These are phyloP conservation scores for Colletotrichum tabaci DNA, from an alignment of 2,329 filamentous ascomycete genomes.

Conservation along the genomic window DNA sequence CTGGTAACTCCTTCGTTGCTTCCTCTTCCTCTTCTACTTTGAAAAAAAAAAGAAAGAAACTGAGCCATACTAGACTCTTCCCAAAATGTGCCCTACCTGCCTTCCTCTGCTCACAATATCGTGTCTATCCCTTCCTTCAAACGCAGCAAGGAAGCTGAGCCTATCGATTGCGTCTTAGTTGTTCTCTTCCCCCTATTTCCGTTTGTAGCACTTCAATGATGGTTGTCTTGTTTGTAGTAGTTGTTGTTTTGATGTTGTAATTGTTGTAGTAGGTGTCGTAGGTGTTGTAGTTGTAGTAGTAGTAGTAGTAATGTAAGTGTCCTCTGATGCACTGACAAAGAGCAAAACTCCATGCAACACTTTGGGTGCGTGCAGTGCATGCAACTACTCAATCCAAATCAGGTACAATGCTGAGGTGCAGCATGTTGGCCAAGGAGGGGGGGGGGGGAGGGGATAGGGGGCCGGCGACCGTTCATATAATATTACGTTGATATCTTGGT, in stretches of 20 bases:
- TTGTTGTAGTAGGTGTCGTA: not conserved
- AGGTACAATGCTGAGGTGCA: slow-evolving; percentile 5
- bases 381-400: slow-evolving; percentile 20
- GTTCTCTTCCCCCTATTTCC: too few species aligned
- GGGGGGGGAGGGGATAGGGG: slow-evolving; percentile 5
- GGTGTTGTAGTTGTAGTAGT: not conserved
- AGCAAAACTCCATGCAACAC: slow-evolving; percentile 27
- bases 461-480: slow-evolving; percentile 27
- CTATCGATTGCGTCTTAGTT: not conserved
- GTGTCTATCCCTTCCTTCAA: not conserved
- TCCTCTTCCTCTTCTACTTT: not conserved
- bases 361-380: not conserved
- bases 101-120: not conserved
- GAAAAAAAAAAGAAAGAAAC: not conserved
- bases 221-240: not conserved
- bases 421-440: slow-evolving; percentile 1
- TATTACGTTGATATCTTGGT: slow-evolving; percentile 36
- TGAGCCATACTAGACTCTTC: not conserved
- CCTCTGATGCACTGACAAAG: slow-evolving; percentile 18
- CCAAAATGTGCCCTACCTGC: not conserved
- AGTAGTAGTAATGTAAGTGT: not conserved
- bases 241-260: not conserved
- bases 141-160: not conserved
- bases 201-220: not conserved
- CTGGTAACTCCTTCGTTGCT: not conserved